phyloP scores from a whole-genome alignment of 768 basidiomycete genomes.

The Strobilomyces confusus region DNA sequence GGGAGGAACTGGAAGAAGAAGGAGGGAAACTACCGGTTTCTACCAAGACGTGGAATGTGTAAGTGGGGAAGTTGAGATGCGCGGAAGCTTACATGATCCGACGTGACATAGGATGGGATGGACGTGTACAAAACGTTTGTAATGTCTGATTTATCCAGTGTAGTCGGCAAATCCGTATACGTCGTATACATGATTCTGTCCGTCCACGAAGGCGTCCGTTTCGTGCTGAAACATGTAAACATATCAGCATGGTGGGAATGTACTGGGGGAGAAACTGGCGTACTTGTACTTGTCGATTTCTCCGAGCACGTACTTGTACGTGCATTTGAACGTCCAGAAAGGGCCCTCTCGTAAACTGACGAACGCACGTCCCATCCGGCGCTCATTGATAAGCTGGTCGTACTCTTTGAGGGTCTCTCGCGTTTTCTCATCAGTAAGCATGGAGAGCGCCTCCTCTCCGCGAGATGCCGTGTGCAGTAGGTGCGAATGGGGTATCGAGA shows the following conservation, averaged over 20 bases:
- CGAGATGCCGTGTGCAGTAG: constrained; percentile 36
- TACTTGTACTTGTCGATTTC: constrained; percentile 81
- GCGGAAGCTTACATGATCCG: constrained; percentile 71
- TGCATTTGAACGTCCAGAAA: constrained; percentile 86
- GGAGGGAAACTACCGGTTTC: constrained; percentile 84
- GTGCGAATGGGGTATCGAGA: constrained; percentile 59
- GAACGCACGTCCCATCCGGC: constrained; percentile 60
- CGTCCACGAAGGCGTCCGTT: constrained; percentile 86
- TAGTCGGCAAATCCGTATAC: constrained; percentile 56
- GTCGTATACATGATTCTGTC: constrained; percentile 88
- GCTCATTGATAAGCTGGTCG: constrained; percentile 68
- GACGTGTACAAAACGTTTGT: constrained; percentile 72
- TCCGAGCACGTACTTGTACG: constrained; percentile 83
- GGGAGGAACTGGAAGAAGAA: constrained; percentile 52
- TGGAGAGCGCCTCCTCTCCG: constrained; percentile 36
- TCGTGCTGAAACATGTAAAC: constrained; percentile 39
- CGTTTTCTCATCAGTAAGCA: constrained; percentile 44
- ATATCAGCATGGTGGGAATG: neutral
- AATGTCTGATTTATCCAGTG: constrained; percentile 49
- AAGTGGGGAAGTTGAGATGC: neutral
- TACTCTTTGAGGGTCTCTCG: constrained; percentile 63
- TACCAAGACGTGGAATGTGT: constrained; percentile 25
- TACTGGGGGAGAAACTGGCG: constrained; percentile 16
- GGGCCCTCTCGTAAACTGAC: constrained; percentile 79
- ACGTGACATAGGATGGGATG: constrained; percentile 79